A percentile compares a stretch with the other conserved stretches of the same genome.
These are phyloP conservation scores for Trametes cubensis DNA, from an alignment of 768 basidiomycete species.

Conservation along the genomic window DNA sequence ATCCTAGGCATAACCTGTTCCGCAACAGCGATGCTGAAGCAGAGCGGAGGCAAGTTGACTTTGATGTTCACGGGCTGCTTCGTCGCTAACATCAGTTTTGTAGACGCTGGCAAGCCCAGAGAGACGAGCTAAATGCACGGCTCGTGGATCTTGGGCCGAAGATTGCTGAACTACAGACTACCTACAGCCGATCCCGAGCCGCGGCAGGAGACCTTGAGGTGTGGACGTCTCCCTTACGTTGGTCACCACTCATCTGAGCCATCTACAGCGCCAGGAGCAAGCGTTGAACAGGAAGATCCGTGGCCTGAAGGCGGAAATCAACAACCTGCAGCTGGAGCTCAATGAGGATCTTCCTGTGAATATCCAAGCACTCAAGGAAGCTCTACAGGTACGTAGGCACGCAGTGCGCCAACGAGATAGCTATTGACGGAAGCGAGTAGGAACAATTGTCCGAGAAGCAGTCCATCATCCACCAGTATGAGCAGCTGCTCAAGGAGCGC, in stretches of 20 bases:
- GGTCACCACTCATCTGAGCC: neutral
- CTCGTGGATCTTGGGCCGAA: conserved; percentile 35
- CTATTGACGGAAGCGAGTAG: conserved; percentile 37
- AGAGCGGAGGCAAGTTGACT: conserved; percentile 47
- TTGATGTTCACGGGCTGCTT: neutral
- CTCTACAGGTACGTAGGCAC: conserved; percentile 48
- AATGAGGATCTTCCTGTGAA: conserved; percentile 72
- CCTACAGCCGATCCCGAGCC: conserved; percentile 35
- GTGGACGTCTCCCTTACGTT: neutral
- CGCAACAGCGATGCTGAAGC: conserved; percentile 52
- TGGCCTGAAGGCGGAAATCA: conserved; percentile 38
- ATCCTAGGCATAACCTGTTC: conserved; percentile 52
- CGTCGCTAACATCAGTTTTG: neutral
- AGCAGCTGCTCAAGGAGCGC: conserved; percentile 48
- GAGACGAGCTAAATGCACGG: conserved; percentile 43
- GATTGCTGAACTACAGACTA: conserved; percentile 32
- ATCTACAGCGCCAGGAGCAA: conserved; percentile 17
- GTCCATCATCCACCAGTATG: conserved; percentile 50
- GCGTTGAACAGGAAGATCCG: conserved; percentile 12
- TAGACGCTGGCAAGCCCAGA: conserved; percentile 52
- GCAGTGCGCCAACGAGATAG: neutral
- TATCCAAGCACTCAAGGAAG: conserved; percentile 57
- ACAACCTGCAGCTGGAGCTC: conserved; percentile 55
- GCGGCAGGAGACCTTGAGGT: conserved; percentile 32
- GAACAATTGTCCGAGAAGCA: conserved; percentile 58